Evolutionary conservation across 768 basidiomycete species (phyloP).

Genomic region (Hemileccinum rubropunctum): DNA sequence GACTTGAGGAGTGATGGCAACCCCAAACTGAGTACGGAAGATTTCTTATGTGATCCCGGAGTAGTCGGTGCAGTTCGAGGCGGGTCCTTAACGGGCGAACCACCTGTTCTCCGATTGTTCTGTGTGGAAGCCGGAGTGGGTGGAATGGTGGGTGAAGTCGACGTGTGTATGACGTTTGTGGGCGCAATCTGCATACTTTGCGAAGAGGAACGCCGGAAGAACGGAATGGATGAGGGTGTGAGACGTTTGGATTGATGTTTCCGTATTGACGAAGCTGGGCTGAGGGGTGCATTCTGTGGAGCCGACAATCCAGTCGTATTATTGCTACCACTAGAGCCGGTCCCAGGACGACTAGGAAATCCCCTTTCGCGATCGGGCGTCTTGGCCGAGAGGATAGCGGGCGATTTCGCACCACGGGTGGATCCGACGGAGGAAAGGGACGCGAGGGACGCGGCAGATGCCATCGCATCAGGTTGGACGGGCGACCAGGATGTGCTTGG

Average conservation of each 20-base stretch:
- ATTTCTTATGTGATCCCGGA: slow-evolving; percentile 71
- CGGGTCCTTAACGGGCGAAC: slow-evolving; percentile 54
- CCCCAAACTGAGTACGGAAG: slow-evolving; percentile 78
- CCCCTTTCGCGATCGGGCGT: slow-evolving; percentile 59
- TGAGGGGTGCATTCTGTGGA: slow-evolving; percentile 59
- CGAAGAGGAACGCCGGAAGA: slow-evolving; percentile 89
- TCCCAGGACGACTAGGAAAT: slow-evolving; percentile 64
- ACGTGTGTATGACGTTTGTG: slow-evolving; percentile 36
- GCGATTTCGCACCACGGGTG: slow-evolving; percentile 47
- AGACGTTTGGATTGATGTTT: slow-evolving; percentile 71
- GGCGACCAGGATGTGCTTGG: slow-evolving; percentile 62
- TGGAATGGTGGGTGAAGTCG: slow-evolving; percentile 53
- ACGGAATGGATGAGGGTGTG: slow-evolving; percentile 91
- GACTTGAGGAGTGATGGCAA: slow-evolving; percentile 85
- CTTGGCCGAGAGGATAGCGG: slow-evolving; percentile 43
- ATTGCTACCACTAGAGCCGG: slow-evolving; percentile 74
- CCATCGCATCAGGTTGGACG: slow-evolving; percentile 72
- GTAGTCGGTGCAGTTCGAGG: slow-evolving; percentile 51
- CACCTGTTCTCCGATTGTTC: slow-evolving; percentile 40
- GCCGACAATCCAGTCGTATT: slow-evolving; percentile 56
- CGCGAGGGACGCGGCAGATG: slow-evolving; percentile 70
- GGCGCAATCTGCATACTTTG: slow-evolving; percentile 76
- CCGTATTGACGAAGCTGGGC: slow-evolving; percentile 67
- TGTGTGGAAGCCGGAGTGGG: slow-evolving; percentile 42
- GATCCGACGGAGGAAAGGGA: slow-evolving; percentile 76